phyloP scores from a whole-genome alignment of 331 rosid species.

The Saraca asoca region DNA sequence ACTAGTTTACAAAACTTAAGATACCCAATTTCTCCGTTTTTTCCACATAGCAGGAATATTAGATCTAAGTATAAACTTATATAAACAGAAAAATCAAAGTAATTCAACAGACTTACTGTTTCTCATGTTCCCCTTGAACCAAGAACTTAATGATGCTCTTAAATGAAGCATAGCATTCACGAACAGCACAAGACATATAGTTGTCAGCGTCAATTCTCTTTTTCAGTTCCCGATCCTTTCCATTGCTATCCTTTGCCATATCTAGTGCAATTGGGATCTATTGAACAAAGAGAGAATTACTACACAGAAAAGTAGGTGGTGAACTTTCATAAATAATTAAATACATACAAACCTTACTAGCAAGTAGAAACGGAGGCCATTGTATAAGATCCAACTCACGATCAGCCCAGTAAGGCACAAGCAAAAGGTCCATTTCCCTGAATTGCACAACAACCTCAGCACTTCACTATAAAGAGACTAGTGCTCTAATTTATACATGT shows the following conservation, averaged over 20 bases:
- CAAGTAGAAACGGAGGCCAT: constrained; percentile 99
- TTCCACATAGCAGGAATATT: too few species aligned
- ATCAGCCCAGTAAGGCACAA: constrained; percentile 99
- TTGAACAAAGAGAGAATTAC: constrained; percentile 26
- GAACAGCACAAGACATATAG: constrained; percentile 93
- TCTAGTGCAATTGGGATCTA: constrained; percentile 97
- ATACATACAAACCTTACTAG: constrained; percentile 81
- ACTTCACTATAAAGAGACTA: constrained; percentile 13
- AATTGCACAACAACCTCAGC: constrained; percentile 39
- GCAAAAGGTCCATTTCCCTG: constrained; percentile 97
- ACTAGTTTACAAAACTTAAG: too few species aligned
- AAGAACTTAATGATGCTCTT: constrained; percentile 71
- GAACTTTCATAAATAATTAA: constrained; percentile 20
- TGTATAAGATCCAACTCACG: constrained; percentile 82
- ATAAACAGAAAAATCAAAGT: constrained; percentile 27
- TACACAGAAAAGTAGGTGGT: constrained; percentile 17
- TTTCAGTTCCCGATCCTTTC: constrained; percentile 83
- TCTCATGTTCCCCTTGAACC: constrained; percentile 83
- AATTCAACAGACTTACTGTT: constrained; percentile 52
- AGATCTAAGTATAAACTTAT: constrained; percentile 22
- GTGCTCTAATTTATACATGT: background rate
- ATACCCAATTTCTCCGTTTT: too few species aligned
- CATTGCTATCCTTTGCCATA: constrained; percentile 99
- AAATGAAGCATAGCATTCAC: constrained; percentile 94
- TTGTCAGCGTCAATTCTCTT: constrained; percentile 68